A percentile compares a stretch with the other conserved stretches of the same genome.
These are phyloP conservation scores for Ramalina intermedia DNA, from an alignment of 495 filamentous ascomycete species.

Conservation along the genomic window DNA sequence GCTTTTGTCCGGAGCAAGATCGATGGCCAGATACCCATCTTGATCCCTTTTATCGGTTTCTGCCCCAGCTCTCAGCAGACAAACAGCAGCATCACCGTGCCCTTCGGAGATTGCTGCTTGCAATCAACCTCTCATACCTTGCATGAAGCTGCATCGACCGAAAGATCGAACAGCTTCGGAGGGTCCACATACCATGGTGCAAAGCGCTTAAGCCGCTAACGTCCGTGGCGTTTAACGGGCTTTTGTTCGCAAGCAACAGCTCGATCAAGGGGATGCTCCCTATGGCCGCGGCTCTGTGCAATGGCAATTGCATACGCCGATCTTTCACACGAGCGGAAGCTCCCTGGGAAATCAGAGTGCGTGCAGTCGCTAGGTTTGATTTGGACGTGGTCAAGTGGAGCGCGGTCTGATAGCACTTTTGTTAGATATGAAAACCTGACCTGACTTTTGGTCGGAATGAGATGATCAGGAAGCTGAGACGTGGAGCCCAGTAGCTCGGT, in stretches of 20 bases:
- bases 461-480: neutral
- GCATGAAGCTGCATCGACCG: neutral
- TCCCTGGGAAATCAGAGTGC: constrained; percentile 57
- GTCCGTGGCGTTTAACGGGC: constrained; percentile 81
- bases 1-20: constrained; percentile 71
- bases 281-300: constrained; percentile 84
- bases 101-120: constrained; percentile 60
- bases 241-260: constrained; percentile 55
- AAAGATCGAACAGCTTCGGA: neutral
- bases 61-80: constrained; percentile 70
- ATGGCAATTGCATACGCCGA: constrained; percentile 66
- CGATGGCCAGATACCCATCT: constrained; percentile 60
- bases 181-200: constrained; percentile 50
- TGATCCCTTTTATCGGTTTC: constrained; percentile 64
- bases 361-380: constrained; percentile 64
- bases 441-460: neutral
- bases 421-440: neutral
- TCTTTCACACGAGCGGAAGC: constrained; percentile 78
- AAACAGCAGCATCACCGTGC: constrained; percentile 76
- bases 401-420: constrained; percentile 42
- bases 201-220: constrained; percentile 68
- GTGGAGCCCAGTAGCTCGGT: neutral
- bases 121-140: neutral
- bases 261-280: constrained; percentile 78
- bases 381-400: constrained; percentile 91